Base-by-base conservation (phyloP, 306 rosid species). In the Biancaea sappan region DNA sequence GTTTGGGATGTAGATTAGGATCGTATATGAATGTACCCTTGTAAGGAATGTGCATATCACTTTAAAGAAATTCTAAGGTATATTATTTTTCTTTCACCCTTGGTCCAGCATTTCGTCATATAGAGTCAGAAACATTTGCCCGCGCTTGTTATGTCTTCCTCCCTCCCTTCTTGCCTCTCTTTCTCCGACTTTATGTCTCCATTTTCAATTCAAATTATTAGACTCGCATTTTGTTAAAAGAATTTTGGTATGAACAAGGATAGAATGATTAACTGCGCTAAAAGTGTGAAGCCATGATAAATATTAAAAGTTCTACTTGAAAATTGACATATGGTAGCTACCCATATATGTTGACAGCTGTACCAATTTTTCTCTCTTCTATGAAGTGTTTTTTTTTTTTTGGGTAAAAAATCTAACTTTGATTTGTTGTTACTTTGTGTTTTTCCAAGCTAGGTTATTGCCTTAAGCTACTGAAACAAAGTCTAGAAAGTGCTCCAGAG, bases 41-140 rank as follows among this genome's bases (percentile, higher is more conserved):
- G 97, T 86, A 87, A 73, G 78, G 98, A 94, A 65, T 91, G 98
- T 41, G 97, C 97, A 40, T 92, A 94, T 82, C 98, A 93, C 84
- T 93, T 93, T 73, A 84, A 86, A 85, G 94, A 86, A 79, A 81
- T 94, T 72, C 69, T 94, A 60, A 89, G 96, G 98, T 91, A 84
- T 69, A 62, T 16, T 63, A 22, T 43, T 80, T 29, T 47, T 35
- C n/a, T 66, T 57, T 53, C 28, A 37, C 64, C 46, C 57, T 50
- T 57, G 8, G 11, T 66, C 40, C 57, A 24, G 62, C 59, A 26
- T 9, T 37, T n/a, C n/a, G 60, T 64, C 48, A 40, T 54, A 19
- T 29, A 29, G 50, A 10, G 60, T 73, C 41, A 12, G 44, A 31
- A 66, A 40, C 43, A 15, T 75, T 75, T 82, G 32, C 61, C 26